Percentiles rank a stretch among this genome's conserved stretches.
Evolutionary conservation across 2,329 filamentous ascomycete genomes (phyloP).

Genomic region (Ophiosphaerella narmari): DNA sequence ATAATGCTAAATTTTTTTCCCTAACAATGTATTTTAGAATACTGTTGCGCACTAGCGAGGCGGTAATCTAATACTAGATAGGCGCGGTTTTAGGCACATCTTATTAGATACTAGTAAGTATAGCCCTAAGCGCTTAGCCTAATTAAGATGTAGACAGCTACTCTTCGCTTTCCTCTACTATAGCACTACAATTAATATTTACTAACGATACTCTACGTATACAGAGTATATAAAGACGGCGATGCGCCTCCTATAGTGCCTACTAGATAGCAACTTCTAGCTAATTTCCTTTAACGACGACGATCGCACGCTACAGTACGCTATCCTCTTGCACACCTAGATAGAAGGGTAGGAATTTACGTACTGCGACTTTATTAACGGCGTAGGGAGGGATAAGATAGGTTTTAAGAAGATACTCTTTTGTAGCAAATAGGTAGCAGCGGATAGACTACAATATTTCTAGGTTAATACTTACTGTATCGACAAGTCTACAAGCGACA

Average conservation of each 20-base stretch:
- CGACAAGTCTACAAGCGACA: not conserved
- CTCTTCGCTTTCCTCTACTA: conserved; percentile 2
- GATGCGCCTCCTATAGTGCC: conserved; percentile 7
- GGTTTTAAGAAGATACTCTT: conserved; percentile 6
- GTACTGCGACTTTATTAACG: conserved; percentile 2
- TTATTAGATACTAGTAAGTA: not conserved
- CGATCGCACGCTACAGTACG: not conserved
- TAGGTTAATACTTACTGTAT: not conserved
- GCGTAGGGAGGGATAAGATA: conserved; percentile 3
- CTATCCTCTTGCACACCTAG: conserved; percentile 10
- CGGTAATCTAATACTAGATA: not conserved
- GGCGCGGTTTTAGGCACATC: not conserved
- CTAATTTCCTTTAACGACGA: conserved; percentile 9
- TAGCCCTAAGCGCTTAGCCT: not conserved
- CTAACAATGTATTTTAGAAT: not conserved
- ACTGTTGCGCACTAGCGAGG: not conserved
- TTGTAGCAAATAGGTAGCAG: conserved; percentile 10
- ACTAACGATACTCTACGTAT: not conserved
- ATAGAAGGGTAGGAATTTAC: conserved; percentile 7
- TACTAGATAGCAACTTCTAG: conserved; percentile 1
- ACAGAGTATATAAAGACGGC: not conserved
- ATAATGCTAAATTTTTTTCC: not conserved
- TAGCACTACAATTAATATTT: not conserved
- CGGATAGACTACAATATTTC: conserved; percentile 3
- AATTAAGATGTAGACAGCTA: not conserved